Evolutionary conservation across 2,329 filamentous ascomycete species (phyloP), one percentile per base, ranked within the genome.

Genomic region (Endocalyx cinctus): DNA sequence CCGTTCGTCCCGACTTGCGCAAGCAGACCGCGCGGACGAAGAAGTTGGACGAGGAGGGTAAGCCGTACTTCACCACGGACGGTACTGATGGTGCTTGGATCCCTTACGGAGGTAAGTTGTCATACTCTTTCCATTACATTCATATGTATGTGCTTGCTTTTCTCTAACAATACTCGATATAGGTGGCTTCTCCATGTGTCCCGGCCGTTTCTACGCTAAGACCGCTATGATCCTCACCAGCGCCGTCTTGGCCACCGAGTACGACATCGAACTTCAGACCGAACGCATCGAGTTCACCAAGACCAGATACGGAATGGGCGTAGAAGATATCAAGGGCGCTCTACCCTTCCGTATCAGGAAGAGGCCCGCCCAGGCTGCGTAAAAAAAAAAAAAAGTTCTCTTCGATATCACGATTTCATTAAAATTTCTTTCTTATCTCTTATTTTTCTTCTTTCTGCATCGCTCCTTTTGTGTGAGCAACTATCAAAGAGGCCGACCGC

Each of bases 11-110:
- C 3, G 30, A 35, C 26, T 31, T 22, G 15, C 36, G 33, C 17
- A 30, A 14, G 13, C 20, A 20, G 4, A 22, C 33, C 10, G 29
- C 30, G 17, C 22, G 8, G 12, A 28, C 34, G 10, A 16, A 36
- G 32, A 33, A 39, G 22, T 33, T 34, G 25, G 26, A n/a, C 6
- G 30, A 34, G 4, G 23, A 36, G 26, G 31, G 27, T 23, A 38
- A 32, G 25, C 42, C 42, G 5, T 43, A 38, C 25, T 46, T 45
- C 29, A 44, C 41, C 5, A 22, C 34, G 5, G 41, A 45, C 8
- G 43, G 43, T 3, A 34, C 27, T 18, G 42, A 45, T 8, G 41
- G 41, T 19, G 37, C 41, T 4, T 46, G 43, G 43, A 23, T 46
- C 14, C 43, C 43, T 10, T 46, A 46, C 11, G 43, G 43, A 10